Evolutionary conservation across 2,329 filamentous ascomycete genomes (phyloP), one percentile per base, ranked within the genome.

Genomic region (Thielaviopsis ethacetica): DNA sequence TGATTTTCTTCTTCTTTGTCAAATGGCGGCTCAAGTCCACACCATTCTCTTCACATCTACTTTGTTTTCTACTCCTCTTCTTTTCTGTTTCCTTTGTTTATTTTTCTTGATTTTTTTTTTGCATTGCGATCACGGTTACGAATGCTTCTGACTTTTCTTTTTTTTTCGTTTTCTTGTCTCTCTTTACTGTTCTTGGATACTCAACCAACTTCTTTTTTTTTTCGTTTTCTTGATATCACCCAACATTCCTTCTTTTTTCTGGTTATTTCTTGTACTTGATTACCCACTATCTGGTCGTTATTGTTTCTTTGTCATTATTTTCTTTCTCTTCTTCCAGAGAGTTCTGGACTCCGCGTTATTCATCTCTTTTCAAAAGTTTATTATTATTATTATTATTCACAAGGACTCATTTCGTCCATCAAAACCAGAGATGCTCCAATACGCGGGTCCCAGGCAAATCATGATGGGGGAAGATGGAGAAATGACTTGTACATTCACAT

Each of bases 41-140:
- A 44, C n/a, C 27, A 30, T 54, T 34, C 26, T 56, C 44, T 53
- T 53, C 30, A 56, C n/a, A 41, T 56, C 17, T 56, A 24, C 41
- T 54, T 10, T 41, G 24, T 26, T 49, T 27, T n/a, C 21, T 55
- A 22, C 19, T 30, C 19, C 4, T n/a, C 30, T 47, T 34, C 54
- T 49, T 54, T 53, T 50, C 41, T 22, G 9, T 56, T 58, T 56
- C 22, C 15, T 59, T 50, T 59, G 56, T 56, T 21, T 60, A 41
- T 52, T 57, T 60, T 47, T 54, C 58, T 55, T 50, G 19, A 58
- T 57, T 34, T 62, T 44, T 51, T 58, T 57, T 53, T 50, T 34
- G 55, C 54, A 57, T 61, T 58, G 51, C 50, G 22, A 58, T 59
- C 53, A 59, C 57, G 57, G 51, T 58, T 59, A 62, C 58, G 62